These are phyloP conservation scores for Senna tora DNA, from an alignment of 306 rosid species.

Conservation along the genomic window DNA sequence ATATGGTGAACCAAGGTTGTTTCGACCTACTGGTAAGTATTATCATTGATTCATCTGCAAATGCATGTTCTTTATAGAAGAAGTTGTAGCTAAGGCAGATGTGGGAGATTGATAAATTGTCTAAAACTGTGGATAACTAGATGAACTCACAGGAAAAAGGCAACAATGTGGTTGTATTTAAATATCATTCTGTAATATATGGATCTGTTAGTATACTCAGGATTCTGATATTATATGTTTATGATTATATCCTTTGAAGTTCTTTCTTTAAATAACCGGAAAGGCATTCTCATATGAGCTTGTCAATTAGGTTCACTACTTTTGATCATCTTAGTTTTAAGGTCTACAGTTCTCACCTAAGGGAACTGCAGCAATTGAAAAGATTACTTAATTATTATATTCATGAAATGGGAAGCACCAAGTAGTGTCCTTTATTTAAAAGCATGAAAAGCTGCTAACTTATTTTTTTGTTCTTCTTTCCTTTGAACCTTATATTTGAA, in stretches of 20 bases:
- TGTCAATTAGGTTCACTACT: not conserved
- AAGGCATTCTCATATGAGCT: not conserved
- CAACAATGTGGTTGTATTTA: not conserved
- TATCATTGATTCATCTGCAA: constrained; percentile 24
- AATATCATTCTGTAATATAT: not conserved
- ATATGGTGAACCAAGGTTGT: constrained; percentile 92
- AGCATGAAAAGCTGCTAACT: not conserved
- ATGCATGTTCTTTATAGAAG: constrained; percentile 21
- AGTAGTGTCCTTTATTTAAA: not conserved
- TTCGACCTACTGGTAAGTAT: constrained; percentile 92
- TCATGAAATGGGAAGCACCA: not conserved
- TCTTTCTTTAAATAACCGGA: not conserved
- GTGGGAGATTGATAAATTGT: constrained; percentile 14
- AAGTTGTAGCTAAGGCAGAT: constrained; percentile 19
- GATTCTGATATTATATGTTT: not conserved
- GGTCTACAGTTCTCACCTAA: not conserved
- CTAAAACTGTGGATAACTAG: not conserved
- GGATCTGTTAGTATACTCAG: not conserved
- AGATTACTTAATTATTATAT: not conserved
- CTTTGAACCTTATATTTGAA: not conserved
- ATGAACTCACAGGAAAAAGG: not conserved
- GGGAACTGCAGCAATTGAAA: not conserved
- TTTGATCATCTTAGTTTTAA: not conserved
- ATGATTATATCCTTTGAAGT: not conserved
- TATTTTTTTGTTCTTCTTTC: not conserved